phyloP scores from a whole-genome alignment of 768 basidiomycete species.

The Panaeolus cyanescens region DNA sequence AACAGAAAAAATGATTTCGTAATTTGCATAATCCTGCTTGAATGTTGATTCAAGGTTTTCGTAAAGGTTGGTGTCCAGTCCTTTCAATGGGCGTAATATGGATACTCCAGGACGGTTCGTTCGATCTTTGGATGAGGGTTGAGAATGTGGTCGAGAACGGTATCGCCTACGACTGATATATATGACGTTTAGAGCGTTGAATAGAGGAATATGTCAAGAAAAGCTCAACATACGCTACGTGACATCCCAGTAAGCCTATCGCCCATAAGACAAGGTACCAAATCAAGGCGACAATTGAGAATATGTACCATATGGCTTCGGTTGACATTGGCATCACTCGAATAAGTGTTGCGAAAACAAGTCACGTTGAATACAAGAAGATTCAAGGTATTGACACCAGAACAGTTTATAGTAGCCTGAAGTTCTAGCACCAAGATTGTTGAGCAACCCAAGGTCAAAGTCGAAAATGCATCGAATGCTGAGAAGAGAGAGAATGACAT shows the following conservation, averaged over 20 bases:
- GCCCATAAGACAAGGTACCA: constrained; percentile 71
- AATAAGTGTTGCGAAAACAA: not conserved
- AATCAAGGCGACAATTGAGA: constrained; percentile 44
- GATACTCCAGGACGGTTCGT: constrained; percentile 81
- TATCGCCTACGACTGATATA: constrained; percentile 71
- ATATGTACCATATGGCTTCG: constrained; percentile 12
- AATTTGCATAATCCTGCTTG: constrained; percentile 87
- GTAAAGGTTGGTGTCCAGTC: constrained; percentile 92
- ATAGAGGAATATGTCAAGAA: not conserved
- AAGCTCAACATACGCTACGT: constrained; percentile 59
- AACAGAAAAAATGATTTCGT: constrained; percentile 89
- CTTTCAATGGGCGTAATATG: constrained; percentile 92
- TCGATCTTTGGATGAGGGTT: constrained; percentile 48
- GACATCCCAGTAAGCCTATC: constrained; percentile 67
- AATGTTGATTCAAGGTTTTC: constrained; percentile 96
- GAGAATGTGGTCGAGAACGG: constrained; percentile 63
- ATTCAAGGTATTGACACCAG: no score
- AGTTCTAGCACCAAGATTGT: not conserved
- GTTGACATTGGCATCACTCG: constrained; percentile 2
- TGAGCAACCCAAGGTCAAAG: not conserved
- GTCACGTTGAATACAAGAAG: no score
- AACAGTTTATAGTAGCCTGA: no score
- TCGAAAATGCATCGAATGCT: not conserved
- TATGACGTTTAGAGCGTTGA: not conserved
- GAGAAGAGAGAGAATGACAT: not conserved